Base-by-base conservation (phyloP, 169 alveolate genomes). In the Blepharisma undulans region DNA sequence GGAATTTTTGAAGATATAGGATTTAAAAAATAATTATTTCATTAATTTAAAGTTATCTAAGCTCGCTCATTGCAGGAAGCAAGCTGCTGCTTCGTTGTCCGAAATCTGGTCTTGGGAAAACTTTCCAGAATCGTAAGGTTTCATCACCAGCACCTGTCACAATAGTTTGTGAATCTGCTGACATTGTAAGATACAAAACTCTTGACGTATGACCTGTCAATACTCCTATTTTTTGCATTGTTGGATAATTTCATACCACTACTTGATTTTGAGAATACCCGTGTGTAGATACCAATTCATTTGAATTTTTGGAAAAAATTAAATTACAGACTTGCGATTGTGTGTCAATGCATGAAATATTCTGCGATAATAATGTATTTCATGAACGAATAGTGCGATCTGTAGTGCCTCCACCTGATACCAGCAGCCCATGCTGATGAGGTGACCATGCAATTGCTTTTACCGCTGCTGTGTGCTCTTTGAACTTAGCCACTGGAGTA, bases 361-460 rank as follows among this genome's bases (percentile, higher is more conserved):
- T 94, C 72, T 96, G 92, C 27, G 97, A 93, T 79, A 97, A 96
- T 25, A 85, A 92, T 72, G 99, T 98, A 95, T 98, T 98, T 99
- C 99, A 99, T 86, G 98, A 97, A 25, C 98, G 97, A 21, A 99
- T 98, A 88, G 98, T 96, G 82, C 99, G 94, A 95, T 99, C 99
- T n/a, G 99, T 99, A 22, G 99, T 98, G 4, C 99, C 99, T 21
- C 99, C 99, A 7, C 99, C 99, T 12, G 98, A 95, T 29, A 99
- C 99, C 29, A 99, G 93, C 27, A 98, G 93, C 74, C 98, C 98
- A 90, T 96, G 95, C 94, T 98, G 97, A 92, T 98, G 99, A 0
- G 99, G 99, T 78, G 98, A 96, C 99, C 99, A 99, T 2, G 99
- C 99, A 27, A 99, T 93, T 36, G 99, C 99, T 93, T 97, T 98